Evolutionary conservation across 1,284 basidiomycete species (phyloP).

Genomic region (Stygiomarasmius scandens): DNA sequence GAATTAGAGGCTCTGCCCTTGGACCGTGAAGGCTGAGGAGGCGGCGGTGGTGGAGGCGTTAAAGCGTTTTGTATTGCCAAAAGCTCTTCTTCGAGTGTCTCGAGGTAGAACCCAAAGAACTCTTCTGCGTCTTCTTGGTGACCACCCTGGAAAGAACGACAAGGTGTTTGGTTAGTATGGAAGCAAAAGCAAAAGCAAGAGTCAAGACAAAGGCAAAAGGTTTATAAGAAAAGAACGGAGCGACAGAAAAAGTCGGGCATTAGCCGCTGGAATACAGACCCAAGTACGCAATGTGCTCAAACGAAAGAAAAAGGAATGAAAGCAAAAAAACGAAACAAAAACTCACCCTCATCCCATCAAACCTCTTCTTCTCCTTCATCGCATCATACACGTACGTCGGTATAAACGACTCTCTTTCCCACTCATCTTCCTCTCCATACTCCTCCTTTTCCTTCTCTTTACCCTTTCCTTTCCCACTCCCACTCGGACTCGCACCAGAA

Average conservation of each 20-base stretch:
- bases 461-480: background rate
- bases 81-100: slow-evolving; percentile 94
- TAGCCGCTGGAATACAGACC: too few relatives aligned
- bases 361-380: slow-evolving; percentile 93
- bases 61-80: slow-evolving; percentile 62
- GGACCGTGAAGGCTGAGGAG: slow-evolving; percentile 25
- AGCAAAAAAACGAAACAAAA: slow-evolving; percentile 19
- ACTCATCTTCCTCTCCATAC: slow-evolving; percentile 40
- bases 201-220: slow-evolving; percentile 1
- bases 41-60: slow-evolving; percentile 33
- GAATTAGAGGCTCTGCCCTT: background rate
- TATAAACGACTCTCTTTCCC: slow-evolving; percentile 72
- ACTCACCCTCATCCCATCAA: slow-evolving; percentile 88
- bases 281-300: too few relatives aligned
- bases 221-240: slow-evolving; percentile 5
- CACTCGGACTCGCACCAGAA: slow-evolving; percentile 26
- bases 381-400: slow-evolving; percentile 93
- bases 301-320: slow-evolving; percentile 4
- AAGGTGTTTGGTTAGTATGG: too few relatives aligned
- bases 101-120: slow-evolving; percentile 96
- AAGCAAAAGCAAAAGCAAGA: too few relatives aligned
- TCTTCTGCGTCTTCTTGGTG: slow-evolving; percentile 97
- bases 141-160: slow-evolving; percentile 75
- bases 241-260: too few relatives aligned
- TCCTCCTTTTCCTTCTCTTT: slow-evolving; percentile 37